A percentile compares a stretch with the other conserved stretches of the same genome.
Conservation (phyloP, 1,139 yeast species). For the Wickerhamomyces sp. region DNA sequence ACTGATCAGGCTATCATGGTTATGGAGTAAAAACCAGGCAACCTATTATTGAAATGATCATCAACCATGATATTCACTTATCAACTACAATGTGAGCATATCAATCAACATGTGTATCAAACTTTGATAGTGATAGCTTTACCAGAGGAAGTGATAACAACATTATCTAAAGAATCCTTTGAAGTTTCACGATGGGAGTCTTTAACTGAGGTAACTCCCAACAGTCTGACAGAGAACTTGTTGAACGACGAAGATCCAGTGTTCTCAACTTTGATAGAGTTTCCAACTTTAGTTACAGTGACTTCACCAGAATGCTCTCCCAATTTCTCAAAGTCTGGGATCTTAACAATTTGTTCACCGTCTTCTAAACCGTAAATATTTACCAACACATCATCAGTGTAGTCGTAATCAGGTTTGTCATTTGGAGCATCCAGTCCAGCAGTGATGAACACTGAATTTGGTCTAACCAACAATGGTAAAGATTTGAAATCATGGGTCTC, state of each 20-base stretch:
- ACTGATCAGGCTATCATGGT: too few relatives aligned
- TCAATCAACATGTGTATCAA: background rate
- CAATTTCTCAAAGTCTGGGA: conserved; percentile 10
- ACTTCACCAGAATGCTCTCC: conserved; percentile 12
- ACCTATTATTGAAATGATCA: too few relatives aligned
- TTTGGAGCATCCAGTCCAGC: conserved; percentile 13
- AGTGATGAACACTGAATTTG: conserved; percentile 13
- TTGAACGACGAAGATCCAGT: conserved; percentile 2
- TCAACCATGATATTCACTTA: too few relatives aligned
- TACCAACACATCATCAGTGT: conserved; percentile 15
- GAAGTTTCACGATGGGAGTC: background rate
- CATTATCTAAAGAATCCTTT: conserved; percentile 12
- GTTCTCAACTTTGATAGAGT: conserved; percentile 6
- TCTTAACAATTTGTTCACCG: conserved; percentile 12
- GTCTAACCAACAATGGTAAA: conserved; percentile 16
- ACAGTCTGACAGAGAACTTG: conserved; percentile 14
- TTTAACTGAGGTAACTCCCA: conserved; percentile 1
- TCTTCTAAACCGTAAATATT: conserved; percentile 15
- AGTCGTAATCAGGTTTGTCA: conserved; percentile 17
- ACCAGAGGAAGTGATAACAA: background rate
- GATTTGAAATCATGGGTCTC: conserved; percentile 16
- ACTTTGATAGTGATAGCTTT: background rate
- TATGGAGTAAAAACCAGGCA: too few relatives aligned
- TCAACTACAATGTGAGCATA: background rate
- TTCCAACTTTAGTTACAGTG: conserved; percentile 7